A percentile compares a stretch with the other conserved stretches of the same genome.
Evolutionary conservation across 2,329 filamentous ascomycete species (phyloP).

Genomic region (Ceratocystis destructans): DNA sequence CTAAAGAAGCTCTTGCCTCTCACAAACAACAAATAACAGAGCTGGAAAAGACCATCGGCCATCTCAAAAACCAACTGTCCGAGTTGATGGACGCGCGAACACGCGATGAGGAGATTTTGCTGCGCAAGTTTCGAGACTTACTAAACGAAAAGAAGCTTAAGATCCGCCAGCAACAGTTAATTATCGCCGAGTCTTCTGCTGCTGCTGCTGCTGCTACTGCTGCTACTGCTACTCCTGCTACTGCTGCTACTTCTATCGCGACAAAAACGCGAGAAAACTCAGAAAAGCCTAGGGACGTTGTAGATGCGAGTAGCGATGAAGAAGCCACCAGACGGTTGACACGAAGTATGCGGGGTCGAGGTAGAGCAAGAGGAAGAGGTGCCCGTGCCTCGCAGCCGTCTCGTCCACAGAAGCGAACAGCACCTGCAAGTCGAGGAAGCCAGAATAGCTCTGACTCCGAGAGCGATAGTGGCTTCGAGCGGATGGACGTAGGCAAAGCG

Average conservation of each 20-base stretch:
- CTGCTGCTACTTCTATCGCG: neutral
- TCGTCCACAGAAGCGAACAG: constrained; percentile 39
- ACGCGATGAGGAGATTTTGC: constrained; percentile 49
- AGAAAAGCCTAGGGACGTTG: neutral
- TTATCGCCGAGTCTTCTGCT: constrained; percentile 8
- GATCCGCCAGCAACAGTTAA: constrained; percentile 55
- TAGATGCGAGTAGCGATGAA: neutral
- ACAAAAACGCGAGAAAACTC: neutral
- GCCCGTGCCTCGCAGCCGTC: constrained; percentile 26
- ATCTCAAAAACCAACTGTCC: constrained; percentile 49
- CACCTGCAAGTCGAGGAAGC: constrained; percentile 27
- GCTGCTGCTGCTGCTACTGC: neutral
- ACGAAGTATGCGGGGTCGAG: neutral
- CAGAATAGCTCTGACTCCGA: constrained; percentile 29
- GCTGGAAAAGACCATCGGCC: constrained; percentile 42
- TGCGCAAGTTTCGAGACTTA: constrained; percentile 56
- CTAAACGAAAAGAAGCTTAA: constrained; percentile 71
- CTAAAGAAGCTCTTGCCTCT: constrained; percentile 32
- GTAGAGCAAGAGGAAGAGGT: constrained; percentile 10
- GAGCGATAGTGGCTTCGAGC: constrained; percentile 28
- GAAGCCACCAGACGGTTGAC: neutral
- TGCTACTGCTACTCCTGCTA: neutral
- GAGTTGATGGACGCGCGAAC: constrained; percentile 53
- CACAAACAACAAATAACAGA: constrained; percentile 31
- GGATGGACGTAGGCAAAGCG: constrained; percentile 36